Evolutionary conservation across 2,329 filamentous ascomycete genomes (phyloP).

Genomic region (Waltergamsia citrina): DNA sequence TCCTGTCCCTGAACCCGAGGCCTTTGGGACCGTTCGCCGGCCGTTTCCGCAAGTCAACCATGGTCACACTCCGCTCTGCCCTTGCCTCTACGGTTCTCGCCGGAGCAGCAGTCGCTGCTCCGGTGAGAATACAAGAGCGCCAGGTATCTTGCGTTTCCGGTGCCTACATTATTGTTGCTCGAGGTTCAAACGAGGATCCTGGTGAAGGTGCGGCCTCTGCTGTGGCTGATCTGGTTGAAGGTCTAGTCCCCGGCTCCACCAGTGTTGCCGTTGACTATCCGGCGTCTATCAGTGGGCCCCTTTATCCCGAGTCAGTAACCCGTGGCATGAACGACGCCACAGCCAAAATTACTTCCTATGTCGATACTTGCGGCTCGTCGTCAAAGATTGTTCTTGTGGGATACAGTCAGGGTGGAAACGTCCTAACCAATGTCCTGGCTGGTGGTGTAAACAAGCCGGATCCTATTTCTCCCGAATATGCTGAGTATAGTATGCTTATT

Average conservation of each 20-base stretch:
- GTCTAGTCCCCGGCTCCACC: constrained; percentile 20
- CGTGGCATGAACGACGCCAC: constrained; percentile 18
- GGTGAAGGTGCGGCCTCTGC: constrained; percentile 22
- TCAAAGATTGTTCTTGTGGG: constrained; percentile 6
- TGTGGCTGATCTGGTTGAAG: constrained; percentile 21
- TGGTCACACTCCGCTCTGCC: not conserved
- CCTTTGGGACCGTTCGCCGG: not conserved
- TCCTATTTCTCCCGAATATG: constrained; percentile 4
- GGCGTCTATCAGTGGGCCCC: constrained; percentile 14
- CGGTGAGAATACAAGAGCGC: constrained; percentile 1
- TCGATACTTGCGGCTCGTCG: constrained; percentile 25
- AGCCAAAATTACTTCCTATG: constrained; percentile 20
- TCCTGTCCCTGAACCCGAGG: not conserved
- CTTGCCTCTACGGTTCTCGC: constrained; percentile 1
- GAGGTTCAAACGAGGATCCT: constrained; percentile 23
- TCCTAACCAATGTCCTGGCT: constrained; percentile 25
- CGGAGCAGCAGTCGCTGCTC: constrained; percentile 4
- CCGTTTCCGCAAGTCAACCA: not conserved
- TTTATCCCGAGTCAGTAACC: constrained; percentile 23
- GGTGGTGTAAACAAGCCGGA: constrained; percentile 14
- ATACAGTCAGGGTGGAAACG: constrained; percentile 24
- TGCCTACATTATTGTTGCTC: constrained; percentile 27
- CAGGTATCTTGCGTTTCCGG: constrained; percentile 18
- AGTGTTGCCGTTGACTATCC: constrained; percentile 26
- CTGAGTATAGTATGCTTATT: constrained; percentile 6